A percentile compares a stretch with the other conserved stretches of the same genome.
Conservation (phyloP, 805 yeast species). For the Wickerhamiella brachini region DNA sequence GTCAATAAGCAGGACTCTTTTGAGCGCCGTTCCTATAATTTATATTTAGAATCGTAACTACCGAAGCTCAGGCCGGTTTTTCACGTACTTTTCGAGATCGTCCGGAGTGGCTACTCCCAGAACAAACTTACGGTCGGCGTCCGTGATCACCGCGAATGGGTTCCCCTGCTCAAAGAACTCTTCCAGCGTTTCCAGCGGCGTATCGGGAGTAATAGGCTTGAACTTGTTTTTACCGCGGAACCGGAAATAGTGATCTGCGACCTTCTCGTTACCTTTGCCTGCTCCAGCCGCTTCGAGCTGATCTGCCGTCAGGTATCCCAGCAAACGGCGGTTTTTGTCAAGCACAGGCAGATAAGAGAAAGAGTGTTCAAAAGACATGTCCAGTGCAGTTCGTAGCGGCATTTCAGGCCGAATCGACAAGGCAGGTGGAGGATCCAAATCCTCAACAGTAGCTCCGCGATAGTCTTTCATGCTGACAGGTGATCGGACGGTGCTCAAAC, state of each 20-base stretch:
- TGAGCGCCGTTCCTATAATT: neutral
- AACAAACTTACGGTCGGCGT: slow-evolving; percentile 37
- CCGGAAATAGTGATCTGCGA: slow-evolving; percentile 19
- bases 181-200: slow-evolving; percentile 42
- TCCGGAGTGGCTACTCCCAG: slow-evolving; percentile 45
- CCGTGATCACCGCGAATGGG: slow-evolving; percentile 46
- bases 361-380: slow-evolving; percentile 41
- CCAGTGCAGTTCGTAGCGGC: slow-evolving; percentile 36
- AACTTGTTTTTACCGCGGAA: slow-evolving; percentile 25
- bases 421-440: slow-evolving; percentile 45
- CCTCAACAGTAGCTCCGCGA: slow-evolving; percentile 40
- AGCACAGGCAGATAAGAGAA: slow-evolving; percentile 43
- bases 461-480: slow-evolving; percentile 7
- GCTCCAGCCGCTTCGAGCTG: slow-evolving; percentile 25
- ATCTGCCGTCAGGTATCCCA: slow-evolving; percentile 36
- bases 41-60: neutral
- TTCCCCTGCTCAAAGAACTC: slow-evolving; percentile 35
- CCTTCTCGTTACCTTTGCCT: slow-evolving; percentile 24
- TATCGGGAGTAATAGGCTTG: slow-evolving; percentile 36
- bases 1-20: too few species aligned
- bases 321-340: slow-evolving; percentile 32
- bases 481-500: neutral
- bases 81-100: slow-evolving; percentile 29
- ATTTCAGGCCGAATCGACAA: slow-evolving; percentile 38
- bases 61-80: slow-evolving; percentile 28